These are phyloP conservation scores for Phytophthora meadii DNA, from an alignment of 352 stramenopile species.

Conservation along the genomic window DNA sequence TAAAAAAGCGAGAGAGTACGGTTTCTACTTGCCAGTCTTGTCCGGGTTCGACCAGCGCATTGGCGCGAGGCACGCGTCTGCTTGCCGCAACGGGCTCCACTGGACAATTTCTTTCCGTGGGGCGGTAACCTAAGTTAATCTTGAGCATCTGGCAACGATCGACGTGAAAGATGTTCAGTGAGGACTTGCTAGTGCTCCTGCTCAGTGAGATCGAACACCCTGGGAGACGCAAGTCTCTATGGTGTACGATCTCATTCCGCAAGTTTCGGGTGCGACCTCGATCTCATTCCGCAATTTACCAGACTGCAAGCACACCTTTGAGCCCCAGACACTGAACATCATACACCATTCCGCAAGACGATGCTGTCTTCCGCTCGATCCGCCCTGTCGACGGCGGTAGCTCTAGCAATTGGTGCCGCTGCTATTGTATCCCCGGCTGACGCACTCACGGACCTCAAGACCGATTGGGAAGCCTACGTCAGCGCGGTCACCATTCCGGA, in stretches of 20 bases:
- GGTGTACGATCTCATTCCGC: slow-evolving; percentile 2
- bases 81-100: slow-evolving; percentile 1
- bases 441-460: slow-evolving; percentile 45
- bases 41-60: slow-evolving; percentile 22
- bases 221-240: background rate
- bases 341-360: background rate
- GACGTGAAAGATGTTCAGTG: slow-evolving; percentile 14
- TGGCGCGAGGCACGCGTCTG: slow-evolving; percentile 30
- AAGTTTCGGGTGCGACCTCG: background rate
- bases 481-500: slow-evolving; percentile 45
- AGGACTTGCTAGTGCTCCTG: background rate
- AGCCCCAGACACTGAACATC: background rate
- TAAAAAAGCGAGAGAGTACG: slow-evolving; percentile 23
- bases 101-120: slow-evolving; percentile 44
- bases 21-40: slow-evolving; percentile 15
- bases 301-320: slow-evolving; percentile 4
- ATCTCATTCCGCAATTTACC: slow-evolving; percentile 33
- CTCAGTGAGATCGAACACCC: slow-evolving; percentile 22
- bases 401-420: slow-evolving; percentile 3
- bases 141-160: background rate
- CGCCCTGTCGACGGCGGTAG: slow-evolving; percentile 1
- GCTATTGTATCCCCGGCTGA: slow-evolving; percentile 13
- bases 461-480: slow-evolving; percentile 50
- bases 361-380: slow-evolving; percentile 33
- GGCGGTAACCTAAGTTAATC: slow-evolving; percentile 24